Base-by-base conservation (phyloP, 2,329 filamentous ascomycete genomes). In the Akanthomyces lecanii region DNA sequence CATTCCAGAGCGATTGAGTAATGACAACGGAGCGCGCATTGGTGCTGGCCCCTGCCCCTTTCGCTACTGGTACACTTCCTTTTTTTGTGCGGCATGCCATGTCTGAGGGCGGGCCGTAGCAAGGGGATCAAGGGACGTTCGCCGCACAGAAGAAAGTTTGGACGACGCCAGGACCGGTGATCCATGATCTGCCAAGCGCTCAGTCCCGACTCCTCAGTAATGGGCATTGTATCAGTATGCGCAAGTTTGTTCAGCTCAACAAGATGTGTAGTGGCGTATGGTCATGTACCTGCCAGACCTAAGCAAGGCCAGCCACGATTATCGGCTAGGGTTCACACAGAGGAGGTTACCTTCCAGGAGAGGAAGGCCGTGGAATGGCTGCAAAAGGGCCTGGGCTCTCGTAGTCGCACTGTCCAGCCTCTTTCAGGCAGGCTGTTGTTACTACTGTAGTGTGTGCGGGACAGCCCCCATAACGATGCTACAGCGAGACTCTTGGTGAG, bases 91-190 rank as follows among this genome's bases (percentile, higher is more conserved):
- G 18, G 54, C 54, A 33, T 55, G 52, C 21, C 21, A 11, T 57
- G 54, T 57, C 16, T 47, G 54, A 36, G 16, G 38, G 18, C 42
- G 42, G 28, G 55, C 55, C 55, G 44, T 18, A 14, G 11, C 28
- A 47, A 48, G 55, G 54, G 44, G 8, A 11, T 11, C 33, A 36
- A 36, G 33, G 38, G 30, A 30, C 18, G 14, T 25, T 45, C 28
- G 55, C n/a, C 51, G 33, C 42, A 38, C 55, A 57, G 36, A 56
- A 44, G 8, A 58, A 58, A 48, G 55, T 58, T 58, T 58, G 42
- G 38, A 56, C 40, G 55, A 48, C 42, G 55, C 55, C 38, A 58
- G 55, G 55, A 38, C 55, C 18, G 5, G 33, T 28, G 21, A 28
- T 25, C 47, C n/a, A 23, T 38, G 28, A 53, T n/a, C 7, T 58